A percentile compares a stretch with the other conserved stretches of the same genome.
phyloP scores from a whole-genome alignment of 345 rosid genomes.

The Camelina laxa region DNA sequence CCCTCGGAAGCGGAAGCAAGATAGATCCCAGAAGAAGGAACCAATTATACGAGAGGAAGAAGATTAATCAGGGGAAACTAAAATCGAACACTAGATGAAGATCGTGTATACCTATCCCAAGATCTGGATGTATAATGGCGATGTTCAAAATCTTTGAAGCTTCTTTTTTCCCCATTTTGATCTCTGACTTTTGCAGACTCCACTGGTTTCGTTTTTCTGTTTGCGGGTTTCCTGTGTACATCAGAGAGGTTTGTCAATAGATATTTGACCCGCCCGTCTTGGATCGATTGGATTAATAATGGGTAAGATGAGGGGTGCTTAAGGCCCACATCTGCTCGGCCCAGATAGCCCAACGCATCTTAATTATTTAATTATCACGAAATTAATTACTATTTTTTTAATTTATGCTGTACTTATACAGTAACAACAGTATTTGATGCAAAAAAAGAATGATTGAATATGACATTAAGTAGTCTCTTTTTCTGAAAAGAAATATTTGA shows the following conservation, averaged over 20 bases:
- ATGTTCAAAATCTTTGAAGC: constrained; percentile 65
- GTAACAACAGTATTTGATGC: not conserved
- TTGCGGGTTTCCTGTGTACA: constrained; percentile 5
- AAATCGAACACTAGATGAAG: not conserved
- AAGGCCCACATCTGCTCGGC: constrained; percentile 1
- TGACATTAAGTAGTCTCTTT: not conserved
- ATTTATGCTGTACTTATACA: not conserved
- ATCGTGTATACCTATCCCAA: constrained; percentile 66
- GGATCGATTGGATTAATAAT: not conserved
- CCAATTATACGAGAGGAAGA: not conserved
- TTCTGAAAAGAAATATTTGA: not conserved
- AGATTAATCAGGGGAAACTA: not conserved
- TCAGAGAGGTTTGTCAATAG: not conserved
- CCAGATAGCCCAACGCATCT: not conserved
- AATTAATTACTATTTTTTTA: not conserved
- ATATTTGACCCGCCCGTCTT: constrained; percentile 19
- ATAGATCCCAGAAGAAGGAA: constrained; percentile 16
- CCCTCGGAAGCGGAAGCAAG: constrained; percentile 1
- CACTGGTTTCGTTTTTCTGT: not conserved
- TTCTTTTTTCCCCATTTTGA: constrained; percentile 51
- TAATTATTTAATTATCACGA: not conserved
- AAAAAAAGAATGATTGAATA: not conserved
- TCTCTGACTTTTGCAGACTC: constrained; percentile 26
- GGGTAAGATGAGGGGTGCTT: not conserved
- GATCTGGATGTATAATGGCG: constrained; percentile 88